Base-by-base conservation (phyloP, 2,329 filamentous ascomycete genomes). In the Chaetothyriales sp. region DNA sequence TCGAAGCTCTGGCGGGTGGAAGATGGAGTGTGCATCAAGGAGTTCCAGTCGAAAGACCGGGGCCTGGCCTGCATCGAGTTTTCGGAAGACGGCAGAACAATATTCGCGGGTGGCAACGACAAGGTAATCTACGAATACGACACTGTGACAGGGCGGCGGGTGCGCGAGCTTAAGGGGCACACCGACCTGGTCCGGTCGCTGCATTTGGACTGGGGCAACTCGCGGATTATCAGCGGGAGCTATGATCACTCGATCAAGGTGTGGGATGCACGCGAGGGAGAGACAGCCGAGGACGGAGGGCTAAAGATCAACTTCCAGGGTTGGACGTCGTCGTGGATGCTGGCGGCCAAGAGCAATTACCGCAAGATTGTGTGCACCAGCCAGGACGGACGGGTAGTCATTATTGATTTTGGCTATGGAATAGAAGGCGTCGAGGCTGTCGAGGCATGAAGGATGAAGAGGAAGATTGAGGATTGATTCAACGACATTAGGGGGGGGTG, bases 171-270 rank as follows among this genome's bases (percentile, higher is more conserved):
- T 65, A 76, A 78, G 46, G 90, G 89, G 5, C 92, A 98, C 66
- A 77, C 82, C 25, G 84, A 84, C 53, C 76, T 98, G 26, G 90
- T 98, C 20, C 82, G 92, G 52, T 92, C 85, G 48, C 71, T 98
- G 53, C 89, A 95, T 71, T 80, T 96, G 55, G 92, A 98, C 67
- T 86, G 81, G 49, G 77, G 85, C 50, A 92, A 87, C 62, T 84
- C 84, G 18, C 80, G 92, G 47, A 80, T 98, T 26, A 78, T 98
- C 53, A 94, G 86, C 58, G 92, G 87, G 18, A 92, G 84, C 64
- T 98, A 98, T 66, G 92, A 98, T 65, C 86, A 86, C 60, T 89
- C 90, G 61, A 89, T 98, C 64, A 94, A 93, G 64, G 87, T 96
- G 1, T 95, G 88, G 68, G 86, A 96, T 65, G 84, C 93, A 68